phyloP scores from a whole-genome alignment of 192 early-diverging fungal species.

The Coemansia sp. region DNA sequence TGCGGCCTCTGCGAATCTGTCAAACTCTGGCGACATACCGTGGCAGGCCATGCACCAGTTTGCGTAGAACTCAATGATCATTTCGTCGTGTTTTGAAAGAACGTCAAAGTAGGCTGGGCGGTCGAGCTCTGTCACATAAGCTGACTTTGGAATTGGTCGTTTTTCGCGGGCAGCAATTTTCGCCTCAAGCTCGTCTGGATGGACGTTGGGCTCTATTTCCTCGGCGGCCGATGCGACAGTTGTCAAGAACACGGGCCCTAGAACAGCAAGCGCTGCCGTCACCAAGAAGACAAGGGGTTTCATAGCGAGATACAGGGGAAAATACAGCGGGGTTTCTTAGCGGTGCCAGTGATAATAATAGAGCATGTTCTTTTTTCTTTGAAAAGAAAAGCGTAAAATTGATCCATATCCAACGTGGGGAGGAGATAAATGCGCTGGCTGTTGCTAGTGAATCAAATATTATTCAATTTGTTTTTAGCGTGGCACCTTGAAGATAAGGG shows the following conservation, averaged over 20 bases:
- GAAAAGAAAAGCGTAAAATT: no score
- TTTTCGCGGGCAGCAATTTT: slow-evolving; percentile 22
- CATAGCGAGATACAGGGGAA: neutral
- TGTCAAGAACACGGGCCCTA: neutral
- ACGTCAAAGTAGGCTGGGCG: slow-evolving; percentile 27
- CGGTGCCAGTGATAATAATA: neutral
- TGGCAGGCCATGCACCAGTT: slow-evolving; percentile 55
- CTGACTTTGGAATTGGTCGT: slow-evolving; percentile 40
- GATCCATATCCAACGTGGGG: no score
- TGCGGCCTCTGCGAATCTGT: slow-evolving; percentile 34
- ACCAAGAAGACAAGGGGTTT: slow-evolving; percentile 12
- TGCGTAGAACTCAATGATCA: slow-evolving; percentile 54
- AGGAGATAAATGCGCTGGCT: neutral
- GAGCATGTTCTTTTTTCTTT: neutral
- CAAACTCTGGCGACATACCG: slow-evolving; percentile 38
- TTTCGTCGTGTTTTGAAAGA: slow-evolving; percentile 27
- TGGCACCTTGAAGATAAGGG: no score
- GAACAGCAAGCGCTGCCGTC: slow-evolving; percentile 13
- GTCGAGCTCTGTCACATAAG: slow-evolving; percentile 41
- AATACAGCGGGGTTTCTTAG: neutral
- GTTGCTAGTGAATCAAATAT: neutral
- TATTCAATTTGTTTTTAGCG: neutral
- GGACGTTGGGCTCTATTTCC: neutral
- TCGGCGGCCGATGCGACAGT: neutral
- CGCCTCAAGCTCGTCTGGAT: slow-evolving; percentile 34